Evolutionary conservation across 805 yeast genomes (phyloP).

Genomic region (Blastobotrys parvus): DNA sequence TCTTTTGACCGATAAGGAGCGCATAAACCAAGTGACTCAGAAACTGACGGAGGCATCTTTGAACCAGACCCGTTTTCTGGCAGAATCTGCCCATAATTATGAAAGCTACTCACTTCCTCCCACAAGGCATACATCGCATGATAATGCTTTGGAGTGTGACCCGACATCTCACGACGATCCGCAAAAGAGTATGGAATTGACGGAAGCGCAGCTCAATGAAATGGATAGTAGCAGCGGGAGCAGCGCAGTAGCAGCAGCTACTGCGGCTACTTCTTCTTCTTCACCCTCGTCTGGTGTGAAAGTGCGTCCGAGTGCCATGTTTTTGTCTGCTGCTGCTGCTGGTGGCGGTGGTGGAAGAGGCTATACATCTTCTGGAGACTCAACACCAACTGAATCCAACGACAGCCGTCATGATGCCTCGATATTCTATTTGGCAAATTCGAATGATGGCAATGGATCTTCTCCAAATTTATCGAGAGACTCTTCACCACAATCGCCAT

Average conservation of each 20-base stretch:
- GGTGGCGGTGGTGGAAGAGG: constrained; percentile 1
- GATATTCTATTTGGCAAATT: constrained; percentile 1
- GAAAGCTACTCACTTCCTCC: constrained; percentile 26
- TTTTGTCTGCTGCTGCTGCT: constrained; percentile 4
- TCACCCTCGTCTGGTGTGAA: background rate
- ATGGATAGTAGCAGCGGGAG: background rate
- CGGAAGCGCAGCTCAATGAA: background rate
- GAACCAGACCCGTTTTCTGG: constrained; percentile 20
- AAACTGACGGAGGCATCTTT: constrained; percentile 18
- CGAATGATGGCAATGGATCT: background rate
- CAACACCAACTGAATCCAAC: background rate
- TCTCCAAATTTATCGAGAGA: constrained; percentile 6
- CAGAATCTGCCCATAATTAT: constrained; percentile 22
- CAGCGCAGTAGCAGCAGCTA: too few relatives aligned
- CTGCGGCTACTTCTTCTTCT: too few relatives aligned
- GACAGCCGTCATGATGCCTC: background rate
- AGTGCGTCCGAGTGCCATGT: constrained; percentile 10
- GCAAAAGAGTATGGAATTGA: background rate
- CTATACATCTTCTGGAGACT: background rate
- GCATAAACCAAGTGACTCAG: constrained; percentile 10
- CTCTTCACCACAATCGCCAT: constrained; percentile 13
- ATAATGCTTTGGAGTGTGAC: background rate
- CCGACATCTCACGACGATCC: background rate
- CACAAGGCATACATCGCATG: constrained; percentile 18
- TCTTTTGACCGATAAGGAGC: too few relatives aligned